Conservation (phyloP, 2,329 filamentous ascomycete genomes). For the Fusarium liriodendri region DNA sequence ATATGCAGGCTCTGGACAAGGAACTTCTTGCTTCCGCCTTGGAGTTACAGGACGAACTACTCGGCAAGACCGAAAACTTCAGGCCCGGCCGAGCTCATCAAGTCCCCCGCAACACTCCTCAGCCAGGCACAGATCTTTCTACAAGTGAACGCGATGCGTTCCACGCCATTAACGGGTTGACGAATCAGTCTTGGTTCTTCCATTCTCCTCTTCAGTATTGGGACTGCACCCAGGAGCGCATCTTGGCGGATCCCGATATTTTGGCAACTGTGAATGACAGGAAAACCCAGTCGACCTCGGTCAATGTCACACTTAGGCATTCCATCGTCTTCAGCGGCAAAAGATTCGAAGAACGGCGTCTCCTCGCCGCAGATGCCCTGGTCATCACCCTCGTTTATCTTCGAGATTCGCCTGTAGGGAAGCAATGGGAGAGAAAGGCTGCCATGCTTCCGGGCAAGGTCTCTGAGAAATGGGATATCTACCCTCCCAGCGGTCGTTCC, state of each 20-base stretch:
- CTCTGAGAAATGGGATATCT: conserved; percentile 71
- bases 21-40: conserved; percentile 75
- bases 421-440: conserved; percentile 72
- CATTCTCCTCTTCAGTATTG: conserved; percentile 88
- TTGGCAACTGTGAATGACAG: conserved; percentile 76
- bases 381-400: conserved; percentile 82
- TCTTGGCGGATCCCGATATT: conserved; percentile 72
- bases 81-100: conserved; percentile 56
- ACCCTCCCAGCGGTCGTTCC: conserved; percentile 68
- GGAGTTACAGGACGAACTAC: conserved; percentile 75
- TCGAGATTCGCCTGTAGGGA: conserved; percentile 71
- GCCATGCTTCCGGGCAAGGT: conserved; percentile 61
- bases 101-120: conserved; percentile 40
- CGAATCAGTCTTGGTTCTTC: conserved; percentile 77
- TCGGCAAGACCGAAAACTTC: conserved; percentile 70
- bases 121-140: conserved; percentile 53
- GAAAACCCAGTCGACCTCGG: conserved; percentile 70
- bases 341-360: conserved; percentile 72
- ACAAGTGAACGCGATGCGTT: conserved; percentile 63
- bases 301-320: conserved; percentile 80
- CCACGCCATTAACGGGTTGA: conserved; percentile 70
- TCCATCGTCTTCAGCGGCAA: conserved; percentile 88
- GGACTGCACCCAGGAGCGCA: conserved; percentile 71
- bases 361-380: conserved; percentile 80
- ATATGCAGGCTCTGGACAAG: conserved; percentile 79